A percentile compares a stretch with the other conserved stretches of the same genome.
Conservation (phyloP, 805 yeast species). For the Spathaspora passalidarum region DNA sequence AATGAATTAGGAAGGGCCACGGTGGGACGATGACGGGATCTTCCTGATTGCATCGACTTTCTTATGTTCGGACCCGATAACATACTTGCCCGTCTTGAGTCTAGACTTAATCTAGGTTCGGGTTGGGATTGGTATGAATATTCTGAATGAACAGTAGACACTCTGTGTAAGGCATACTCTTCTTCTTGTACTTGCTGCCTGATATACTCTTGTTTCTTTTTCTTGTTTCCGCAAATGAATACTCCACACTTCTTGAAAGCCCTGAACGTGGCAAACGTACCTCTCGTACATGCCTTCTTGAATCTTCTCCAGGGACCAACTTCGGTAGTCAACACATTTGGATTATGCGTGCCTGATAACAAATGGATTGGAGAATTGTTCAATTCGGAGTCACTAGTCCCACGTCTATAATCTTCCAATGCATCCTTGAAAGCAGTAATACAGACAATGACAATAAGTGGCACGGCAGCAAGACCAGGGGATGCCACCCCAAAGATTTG, state of each 20-base stretch:
- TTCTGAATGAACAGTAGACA: constrained; percentile 38
- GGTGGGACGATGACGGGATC: constrained; percentile 9
- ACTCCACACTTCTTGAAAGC: constrained; percentile 21
- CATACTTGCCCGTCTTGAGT: constrained; percentile 2
- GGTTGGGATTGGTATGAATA: constrained; percentile 14
- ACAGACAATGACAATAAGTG: constrained; percentile 73
- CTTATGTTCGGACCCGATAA: constrained; percentile 4
- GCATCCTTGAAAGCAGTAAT: constrained; percentile 77
- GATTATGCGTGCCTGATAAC: constrained; percentile 51
- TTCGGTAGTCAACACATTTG: constrained; percentile 52
- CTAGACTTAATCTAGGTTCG: constrained; percentile 5
- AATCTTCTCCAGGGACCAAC: constrained; percentile 66
- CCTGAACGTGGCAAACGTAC: constrained; percentile 11
- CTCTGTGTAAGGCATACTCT: constrained; percentile 29
- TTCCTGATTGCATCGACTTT: constrained; percentile 11
- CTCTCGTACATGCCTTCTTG: constrained; percentile 54
- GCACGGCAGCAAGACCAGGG: constrained; percentile 77
- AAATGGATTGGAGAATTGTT: constrained; percentile 64
- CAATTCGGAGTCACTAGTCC: constrained; percentile 60
- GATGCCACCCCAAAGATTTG: constrained; percentile 69
- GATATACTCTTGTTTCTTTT: constrained; percentile 21
- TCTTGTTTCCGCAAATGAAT: constrained; percentile 22
- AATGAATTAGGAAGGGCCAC: constrained; percentile 15
- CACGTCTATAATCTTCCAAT: constrained; percentile 71
- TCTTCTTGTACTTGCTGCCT: constrained; percentile 23